Conservation (phyloP, 768 basidiomycete species). For the Rhizopogon salebrosus region DNA sequence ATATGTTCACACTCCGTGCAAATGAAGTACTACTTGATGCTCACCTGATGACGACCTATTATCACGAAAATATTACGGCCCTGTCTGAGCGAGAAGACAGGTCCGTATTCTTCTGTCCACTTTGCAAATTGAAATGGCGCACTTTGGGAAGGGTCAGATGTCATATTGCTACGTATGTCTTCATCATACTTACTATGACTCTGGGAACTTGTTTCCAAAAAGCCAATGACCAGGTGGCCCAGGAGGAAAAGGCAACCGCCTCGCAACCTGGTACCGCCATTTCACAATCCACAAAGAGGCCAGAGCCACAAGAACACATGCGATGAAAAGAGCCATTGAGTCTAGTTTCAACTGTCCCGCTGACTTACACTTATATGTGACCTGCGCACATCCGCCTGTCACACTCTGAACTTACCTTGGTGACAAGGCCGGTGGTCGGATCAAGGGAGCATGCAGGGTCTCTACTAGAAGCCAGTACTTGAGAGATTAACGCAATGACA, state of each 20-base stretch:
- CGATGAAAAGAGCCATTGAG: background rate
- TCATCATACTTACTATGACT: constrained; percentile 11
- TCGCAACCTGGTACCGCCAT: background rate
- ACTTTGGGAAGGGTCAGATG: background rate
- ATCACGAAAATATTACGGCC: constrained; percentile 25
- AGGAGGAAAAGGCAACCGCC: constrained; percentile 14
- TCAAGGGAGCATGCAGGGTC: no score
- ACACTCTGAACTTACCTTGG: no score
- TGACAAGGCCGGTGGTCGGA: background rate
- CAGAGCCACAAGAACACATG: background rate
- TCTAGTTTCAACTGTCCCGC: no score
- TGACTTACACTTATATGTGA: no score
- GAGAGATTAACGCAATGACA: no score
- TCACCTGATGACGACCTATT: constrained; percentile 18
- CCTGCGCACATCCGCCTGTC: no score
- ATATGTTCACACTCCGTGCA: background rate
- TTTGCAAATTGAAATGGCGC: constrained; percentile 36
- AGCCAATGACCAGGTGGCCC: constrained; percentile 22
- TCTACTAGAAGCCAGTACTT: no score
- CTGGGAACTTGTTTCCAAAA: constrained; percentile 17
- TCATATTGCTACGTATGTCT: background rate
- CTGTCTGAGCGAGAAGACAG: constrained; percentile 50
- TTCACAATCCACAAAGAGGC: background rate
- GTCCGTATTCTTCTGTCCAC: constrained; percentile 56
- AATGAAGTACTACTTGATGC: background rate